A percentile compares a stretch with the other conserved stretches of the same genome.
phyloP scores from a whole-genome alignment of 2,329 filamentous ascomycete species.

The Claviceps arundinis region DNA sequence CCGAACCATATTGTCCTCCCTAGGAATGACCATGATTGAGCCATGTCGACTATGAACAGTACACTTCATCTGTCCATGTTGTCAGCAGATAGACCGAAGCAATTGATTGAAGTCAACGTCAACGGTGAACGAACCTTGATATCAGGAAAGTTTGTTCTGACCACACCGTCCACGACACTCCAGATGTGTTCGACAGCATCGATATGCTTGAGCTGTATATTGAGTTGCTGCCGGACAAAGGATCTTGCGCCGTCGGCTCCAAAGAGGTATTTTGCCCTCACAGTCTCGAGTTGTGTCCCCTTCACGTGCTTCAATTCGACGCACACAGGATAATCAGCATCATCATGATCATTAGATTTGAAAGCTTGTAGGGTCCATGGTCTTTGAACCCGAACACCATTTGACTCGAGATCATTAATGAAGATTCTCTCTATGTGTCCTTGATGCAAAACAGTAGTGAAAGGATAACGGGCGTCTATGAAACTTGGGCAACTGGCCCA shows the following conservation, averaged over 20 bases:
- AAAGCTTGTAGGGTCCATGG: conserved; percentile 54
- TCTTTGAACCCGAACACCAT: conserved; percentile 46
- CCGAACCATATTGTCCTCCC: conserved; percentile 55
- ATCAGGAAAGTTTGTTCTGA: conserved; percentile 62
- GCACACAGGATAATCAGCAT: conserved; percentile 62
- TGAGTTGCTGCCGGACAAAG: conserved; percentile 48
- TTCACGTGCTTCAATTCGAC: conserved; percentile 68
- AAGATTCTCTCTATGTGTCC: conserved; percentile 59
- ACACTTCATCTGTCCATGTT: conserved; percentile 46
- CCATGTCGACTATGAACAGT: conserved; percentile 63
- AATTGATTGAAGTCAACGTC: not conserved
- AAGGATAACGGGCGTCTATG: conserved; percentile 58
- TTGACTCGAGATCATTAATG: conserved; percentile 50
- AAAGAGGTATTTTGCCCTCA: conserved; percentile 58
- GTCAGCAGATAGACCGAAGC: conserved; percentile 18
- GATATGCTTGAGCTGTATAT: conserved; percentile 58
- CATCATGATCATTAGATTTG: conserved; percentile 38
- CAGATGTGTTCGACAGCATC: conserved; percentile 60
- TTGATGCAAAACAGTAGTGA: conserved; percentile 59
- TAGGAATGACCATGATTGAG: conserved; percentile 69
- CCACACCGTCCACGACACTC: conserved; percentile 64
- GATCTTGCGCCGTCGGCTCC: conserved; percentile 60
- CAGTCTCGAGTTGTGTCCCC: conserved; percentile 52
- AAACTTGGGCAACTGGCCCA: conserved; percentile 87
- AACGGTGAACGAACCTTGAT: conserved; percentile 42